phyloP scores from a whole-genome alignment of 805 yeast genomes.

The Barnettozyma botsteinii region DNA sequence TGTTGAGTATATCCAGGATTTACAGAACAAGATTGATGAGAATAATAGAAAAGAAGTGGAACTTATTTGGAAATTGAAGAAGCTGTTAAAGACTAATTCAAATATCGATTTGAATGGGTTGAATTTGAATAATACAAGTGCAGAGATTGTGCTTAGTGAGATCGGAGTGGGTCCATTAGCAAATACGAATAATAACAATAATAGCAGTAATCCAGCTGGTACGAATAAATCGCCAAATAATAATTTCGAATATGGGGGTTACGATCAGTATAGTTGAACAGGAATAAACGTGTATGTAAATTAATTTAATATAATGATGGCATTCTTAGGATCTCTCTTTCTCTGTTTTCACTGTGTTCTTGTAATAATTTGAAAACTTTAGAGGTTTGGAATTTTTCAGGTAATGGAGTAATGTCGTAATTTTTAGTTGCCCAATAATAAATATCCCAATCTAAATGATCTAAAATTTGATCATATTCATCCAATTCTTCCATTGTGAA shows the following conservation, averaged over 20 bases:
- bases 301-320: slow-evolving; percentile 45
- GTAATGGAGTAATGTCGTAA: slow-evolving; percentile 75
- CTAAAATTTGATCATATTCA: slow-evolving; percentile 80
- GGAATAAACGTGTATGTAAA: neutral
- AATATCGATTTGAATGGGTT: slow-evolving; percentile 28
- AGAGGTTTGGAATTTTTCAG: slow-evolving; percentile 76
- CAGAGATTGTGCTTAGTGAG: slow-evolving; percentile 66
- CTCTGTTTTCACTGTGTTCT: slow-evolving; percentile 66
- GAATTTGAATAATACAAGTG: slow-evolving; percentile 61
- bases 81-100: slow-evolving; percentile 40
- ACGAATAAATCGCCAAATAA: slow-evolving; percentile 25
- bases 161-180: slow-evolving; percentile 83
- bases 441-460: slow-evolving; percentile 98
- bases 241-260: slow-evolving; percentile 35
- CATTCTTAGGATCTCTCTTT: slow-evolving; percentile 76
- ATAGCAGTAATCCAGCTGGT: slow-evolving; percentile 24
- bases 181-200: slow-evolving; percentile 19
- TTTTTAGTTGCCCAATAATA: slow-evolving; percentile 96
- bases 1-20: slow-evolving; percentile 60
- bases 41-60: slow-evolving; percentile 78
- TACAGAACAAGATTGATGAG: slow-evolving; percentile 71
- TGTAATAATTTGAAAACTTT: slow-evolving; percentile 60
- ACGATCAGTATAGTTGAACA: slow-evolving; percentile 31
- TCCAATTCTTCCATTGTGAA: slow-evolving; percentile 63
- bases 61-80: slow-evolving; percentile 52